These are phyloP conservation scores for Exophiala xenobiotica DNA, from an alignment of 2,329 filamentous ascomycete species.

Conservation along the genomic window DNA sequence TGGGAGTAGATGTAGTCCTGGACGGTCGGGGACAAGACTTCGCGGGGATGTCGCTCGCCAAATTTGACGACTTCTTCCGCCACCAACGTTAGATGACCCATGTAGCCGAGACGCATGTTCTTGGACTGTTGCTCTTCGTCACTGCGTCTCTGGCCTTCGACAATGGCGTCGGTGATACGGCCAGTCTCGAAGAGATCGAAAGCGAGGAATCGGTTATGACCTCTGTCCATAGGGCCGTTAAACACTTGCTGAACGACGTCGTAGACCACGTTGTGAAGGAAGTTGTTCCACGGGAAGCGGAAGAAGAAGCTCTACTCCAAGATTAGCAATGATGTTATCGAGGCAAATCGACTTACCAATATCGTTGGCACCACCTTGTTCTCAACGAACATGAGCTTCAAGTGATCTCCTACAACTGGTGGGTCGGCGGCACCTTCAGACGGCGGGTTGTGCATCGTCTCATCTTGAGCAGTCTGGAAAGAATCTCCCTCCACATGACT, in stretches of 20 bases:
- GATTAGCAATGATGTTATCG: slow-evolving; percentile 7
- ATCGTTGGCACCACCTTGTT: slow-evolving; percentile 94
- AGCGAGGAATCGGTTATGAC: slow-evolving; percentile 85
- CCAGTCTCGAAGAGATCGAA: slow-evolving; percentile 91
- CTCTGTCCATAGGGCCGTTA: slow-evolving; percentile 95
- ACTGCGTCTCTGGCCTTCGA: slow-evolving; percentile 82
- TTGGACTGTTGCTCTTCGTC: slow-evolving; percentile 80
- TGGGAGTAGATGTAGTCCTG: slow-evolving; percentile 85
- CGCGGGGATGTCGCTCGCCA: slow-evolving; percentile 86
- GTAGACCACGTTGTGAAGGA: slow-evolving; percentile 97
- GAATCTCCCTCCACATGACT: slow-evolving; percentile 23
- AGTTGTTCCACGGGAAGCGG: slow-evolving; percentile 98
- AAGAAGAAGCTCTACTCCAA: slow-evolving; percentile 84
- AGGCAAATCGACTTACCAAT: slow-evolving; percentile 60
- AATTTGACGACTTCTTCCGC: slow-evolving; percentile 99
- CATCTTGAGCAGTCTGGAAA: slow-evolving; percentile 16
- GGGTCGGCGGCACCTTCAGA: slow-evolving; percentile 60
- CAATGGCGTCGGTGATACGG: slow-evolving; percentile 85
- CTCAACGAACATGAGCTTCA: slow-evolving; percentile 96
- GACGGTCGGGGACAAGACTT: slow-evolving; percentile 78
- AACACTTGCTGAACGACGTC: slow-evolving; percentile 99
- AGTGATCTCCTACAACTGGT: slow-evolving; percentile 86
- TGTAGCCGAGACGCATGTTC: slow-evolving; percentile 93
- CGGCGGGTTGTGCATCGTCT: slow-evolving; percentile 32
- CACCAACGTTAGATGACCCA: slow-evolving; percentile 95